Conservation (phyloP, 495 filamentous ascomycete genomes). For the Chaetomidium leptoderma region DNA sequence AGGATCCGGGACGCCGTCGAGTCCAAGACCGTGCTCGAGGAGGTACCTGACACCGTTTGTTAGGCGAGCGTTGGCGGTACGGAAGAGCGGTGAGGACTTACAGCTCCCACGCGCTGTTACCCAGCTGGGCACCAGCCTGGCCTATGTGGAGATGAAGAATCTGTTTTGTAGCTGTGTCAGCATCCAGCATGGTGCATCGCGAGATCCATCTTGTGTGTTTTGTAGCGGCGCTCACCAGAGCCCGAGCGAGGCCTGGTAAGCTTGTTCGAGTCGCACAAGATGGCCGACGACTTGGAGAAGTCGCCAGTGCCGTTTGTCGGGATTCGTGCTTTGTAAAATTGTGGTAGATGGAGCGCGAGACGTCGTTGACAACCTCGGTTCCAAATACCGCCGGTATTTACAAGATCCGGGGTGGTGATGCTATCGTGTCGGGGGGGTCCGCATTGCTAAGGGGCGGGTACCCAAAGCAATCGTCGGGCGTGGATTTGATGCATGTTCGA, state of each 20-base stretch:
- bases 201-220: constrained; percentile 3
- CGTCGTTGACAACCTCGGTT: constrained; percentile 8
- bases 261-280: neutral
- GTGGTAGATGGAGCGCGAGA: constrained; percentile 8
- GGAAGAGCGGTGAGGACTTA: constrained; percentile 54
- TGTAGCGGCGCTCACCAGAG: neutral
- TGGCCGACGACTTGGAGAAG: neutral
- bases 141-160: constrained; percentile 87
- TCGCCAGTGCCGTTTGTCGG: neutral
- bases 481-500: neutral
- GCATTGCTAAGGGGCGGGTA: neutral
- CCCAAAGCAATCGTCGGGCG: neutral
- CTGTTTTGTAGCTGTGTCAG: constrained; percentile 41
- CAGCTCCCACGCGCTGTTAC: constrained; percentile 95
- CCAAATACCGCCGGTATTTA: neutral
- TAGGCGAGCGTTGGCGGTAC: constrained; percentile 8
- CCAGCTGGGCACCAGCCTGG: constrained; percentile 90
- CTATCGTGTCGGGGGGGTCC: neutral
- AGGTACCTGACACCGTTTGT: constrained; percentile 59
- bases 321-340: neutral
- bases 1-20: constrained; percentile 67
- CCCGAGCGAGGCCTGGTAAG: constrained; percentile 3
- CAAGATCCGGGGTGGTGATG: neutral
- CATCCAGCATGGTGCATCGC: neutral
- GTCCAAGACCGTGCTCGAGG: constrained; percentile 81